Percentiles rank a stretch among this genome's conserved stretches.
phyloP scores from a whole-genome alignment of 768 basidiomycete species.

The Phaffia australis region DNA sequence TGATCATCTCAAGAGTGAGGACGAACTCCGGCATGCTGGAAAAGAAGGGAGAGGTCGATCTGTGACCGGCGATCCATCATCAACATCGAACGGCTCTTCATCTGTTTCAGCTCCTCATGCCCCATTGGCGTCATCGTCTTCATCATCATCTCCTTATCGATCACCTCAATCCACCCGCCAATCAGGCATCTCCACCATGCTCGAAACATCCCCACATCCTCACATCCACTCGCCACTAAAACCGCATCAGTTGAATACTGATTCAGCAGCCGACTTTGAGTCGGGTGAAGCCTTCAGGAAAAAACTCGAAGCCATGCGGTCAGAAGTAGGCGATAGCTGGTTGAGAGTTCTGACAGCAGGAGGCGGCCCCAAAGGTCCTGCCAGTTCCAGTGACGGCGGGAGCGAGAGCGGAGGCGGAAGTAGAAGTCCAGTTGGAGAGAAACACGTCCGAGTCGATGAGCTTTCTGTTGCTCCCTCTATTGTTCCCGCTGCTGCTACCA shows the following conservation, averaged over 20 bases:
- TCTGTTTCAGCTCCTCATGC: slow-evolving; percentile 1
- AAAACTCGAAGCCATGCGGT: slow-evolving; percentile 66
- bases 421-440: no score
- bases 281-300: slow-evolving; percentile 58
- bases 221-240: slow-evolving; percentile 23
- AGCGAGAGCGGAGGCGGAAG: neutral
- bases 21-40: neutral
- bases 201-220: slow-evolving; percentile 47
- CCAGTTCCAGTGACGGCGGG: slow-evolving; percentile 32
- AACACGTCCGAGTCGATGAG: no score
- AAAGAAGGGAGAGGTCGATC: neutral
- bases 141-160: slow-evolving; percentile 39
- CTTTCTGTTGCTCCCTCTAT: no score
- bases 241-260: neutral
- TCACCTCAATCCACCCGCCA: slow-evolving; percentile 30
- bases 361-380: slow-evolving; percentile 54
- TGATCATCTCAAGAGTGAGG: slow-evolving; percentile 13
- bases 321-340: slow-evolving; percentile 85
- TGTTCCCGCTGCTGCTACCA: no score
- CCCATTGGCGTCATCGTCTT: slow-evolving; percentile 27
- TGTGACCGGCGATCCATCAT: neutral
- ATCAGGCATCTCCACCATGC: slow-evolving; percentile 50
- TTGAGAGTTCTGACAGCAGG: slow-evolving; percentile 56
- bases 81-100: neutral
- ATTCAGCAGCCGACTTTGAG: slow-evolving; percentile 33